Percentiles rank a stretch among this genome's conserved stretches.
These are phyloP conservation scores for Elongisporangium anandrum DNA, from an alignment of 352 stramenopile species.

Conservation along the genomic window DNA sequence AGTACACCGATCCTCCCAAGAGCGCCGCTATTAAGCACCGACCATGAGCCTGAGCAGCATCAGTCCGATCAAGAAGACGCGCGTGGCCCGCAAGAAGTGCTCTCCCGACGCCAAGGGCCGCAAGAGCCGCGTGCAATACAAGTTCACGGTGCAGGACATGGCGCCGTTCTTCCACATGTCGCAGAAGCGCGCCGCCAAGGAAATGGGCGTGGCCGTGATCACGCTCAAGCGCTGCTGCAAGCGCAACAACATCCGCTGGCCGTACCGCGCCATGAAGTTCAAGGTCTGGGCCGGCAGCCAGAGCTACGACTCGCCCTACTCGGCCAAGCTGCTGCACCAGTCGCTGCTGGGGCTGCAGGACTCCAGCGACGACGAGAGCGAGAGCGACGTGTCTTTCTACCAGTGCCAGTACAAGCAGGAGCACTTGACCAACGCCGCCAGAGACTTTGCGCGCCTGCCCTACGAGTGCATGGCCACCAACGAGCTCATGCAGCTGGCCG, in stretches of 20 bases:
- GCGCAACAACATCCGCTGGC: slow-evolving; percentile 21
- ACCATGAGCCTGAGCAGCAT: background rate
- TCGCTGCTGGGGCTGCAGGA: slow-evolving; percentile 1
- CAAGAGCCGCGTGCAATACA: slow-evolving; percentile 41
- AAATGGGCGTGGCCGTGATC: slow-evolving; percentile 26
- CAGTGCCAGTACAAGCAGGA: background rate
- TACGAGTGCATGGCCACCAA: slow-evolving; percentile 15
- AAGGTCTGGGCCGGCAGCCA: slow-evolving; percentile 1
- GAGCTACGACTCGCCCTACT: background rate
- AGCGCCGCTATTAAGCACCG: background rate
- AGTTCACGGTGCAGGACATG: slow-evolving; percentile 33
- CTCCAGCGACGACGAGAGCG: slow-evolving; percentile 1
- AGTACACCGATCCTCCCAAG: background rate
- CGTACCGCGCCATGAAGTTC: slow-evolving; percentile 31
- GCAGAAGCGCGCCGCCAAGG: slow-evolving; percentile 26
- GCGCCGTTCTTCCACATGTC: slow-evolving; percentile 42
- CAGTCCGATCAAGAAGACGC: background rate
- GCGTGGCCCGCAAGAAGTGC: background rate
- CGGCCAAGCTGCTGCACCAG: background rate
- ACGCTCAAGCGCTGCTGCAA: slow-evolving; percentile 41
- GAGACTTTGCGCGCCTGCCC: slow-evolving; percentile 14
- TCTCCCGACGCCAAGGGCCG: slow-evolving; percentile 17
- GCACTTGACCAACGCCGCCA: background rate
- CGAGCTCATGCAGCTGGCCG: background rate
- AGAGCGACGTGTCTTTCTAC: background rate